Evolutionary conservation across 2,329 filamentous ascomycete genomes (phyloP).

Genomic region (Curvularia eragrostidis): DNA sequence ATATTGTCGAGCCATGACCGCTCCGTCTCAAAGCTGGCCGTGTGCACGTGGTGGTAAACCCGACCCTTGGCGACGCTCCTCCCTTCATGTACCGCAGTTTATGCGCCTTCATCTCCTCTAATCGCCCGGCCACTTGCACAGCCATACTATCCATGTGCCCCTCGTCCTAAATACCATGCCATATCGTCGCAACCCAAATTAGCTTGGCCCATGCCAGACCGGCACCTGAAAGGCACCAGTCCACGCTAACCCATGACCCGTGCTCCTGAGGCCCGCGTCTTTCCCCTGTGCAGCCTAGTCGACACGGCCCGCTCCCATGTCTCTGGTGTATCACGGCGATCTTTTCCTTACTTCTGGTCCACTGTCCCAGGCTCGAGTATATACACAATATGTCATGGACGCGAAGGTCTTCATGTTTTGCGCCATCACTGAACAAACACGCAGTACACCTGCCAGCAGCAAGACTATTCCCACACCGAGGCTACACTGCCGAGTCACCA

Average conservation of each 20-base stretch:
- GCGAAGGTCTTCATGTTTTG: not conserved
- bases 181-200: not conserved
- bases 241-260: slow-evolving; percentile 1
- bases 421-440: not conserved
- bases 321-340: slow-evolving; percentile 9
- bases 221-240: not conserved
- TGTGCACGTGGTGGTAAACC: slow-evolving; percentile 5
- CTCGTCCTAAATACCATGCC: not conserved
- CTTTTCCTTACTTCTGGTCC: slow-evolving; percentile 5
- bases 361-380: not conserved
- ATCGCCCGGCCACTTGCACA: not conserved
- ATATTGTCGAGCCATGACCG: slow-evolving; percentile 3
- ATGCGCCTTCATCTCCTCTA: slow-evolving; percentile 1
- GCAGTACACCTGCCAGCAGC: not conserved
- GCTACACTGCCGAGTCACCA: slow-evolving; percentile 4
- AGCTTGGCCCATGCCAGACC: not conserved
- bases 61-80: slow-evolving; percentile 1
- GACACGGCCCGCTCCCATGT: slow-evolving; percentile 15
- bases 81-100: not conserved
- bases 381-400: not conserved
- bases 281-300: slow-evolving; percentile 12
- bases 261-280: slow-evolving; percentile 2
- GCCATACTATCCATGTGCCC: not conserved
- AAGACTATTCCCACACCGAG: not conserved
- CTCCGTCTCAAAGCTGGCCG: slow-evolving; percentile 6